These are phyloP conservation scores for Filobasidium floriforme DNA, from an alignment of 768 basidiomycete genomes.

Conservation along the genomic window DNA sequence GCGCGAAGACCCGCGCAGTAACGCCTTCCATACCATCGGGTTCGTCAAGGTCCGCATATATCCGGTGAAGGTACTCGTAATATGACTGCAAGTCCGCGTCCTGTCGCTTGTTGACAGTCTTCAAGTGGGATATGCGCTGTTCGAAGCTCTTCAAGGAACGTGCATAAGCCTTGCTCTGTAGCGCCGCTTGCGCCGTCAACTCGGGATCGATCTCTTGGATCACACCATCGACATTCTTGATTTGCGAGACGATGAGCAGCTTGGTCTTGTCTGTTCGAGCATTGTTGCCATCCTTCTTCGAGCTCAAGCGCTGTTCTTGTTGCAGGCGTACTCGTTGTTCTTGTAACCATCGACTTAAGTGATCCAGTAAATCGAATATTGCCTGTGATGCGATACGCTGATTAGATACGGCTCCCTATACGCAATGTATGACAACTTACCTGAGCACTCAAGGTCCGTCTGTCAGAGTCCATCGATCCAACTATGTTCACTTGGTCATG, in stretches of 20 bases:
- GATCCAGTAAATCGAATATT: conserved; percentile 89
- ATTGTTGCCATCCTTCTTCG: conserved; percentile 13
- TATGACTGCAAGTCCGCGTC: conserved; percentile 57
- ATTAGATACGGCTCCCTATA: not conserved
- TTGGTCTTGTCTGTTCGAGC: conserved; percentile 14
- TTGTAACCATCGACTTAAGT: conserved; percentile 82
- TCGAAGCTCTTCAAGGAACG: conserved; percentile 93
- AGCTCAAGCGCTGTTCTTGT: conserved; percentile 48
- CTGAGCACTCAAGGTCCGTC: conserved; percentile 87
- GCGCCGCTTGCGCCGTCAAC: conserved; percentile 85
- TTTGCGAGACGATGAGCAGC: conserved; percentile 48
- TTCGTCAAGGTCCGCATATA: conserved; percentile 91
- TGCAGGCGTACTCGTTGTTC: conserved; percentile 63
- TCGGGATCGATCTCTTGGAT: conserved; percentile 74
- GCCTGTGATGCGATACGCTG: conserved; percentile 51
- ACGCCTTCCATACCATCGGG: conserved; percentile 99
- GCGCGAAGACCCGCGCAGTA: conserved; percentile 76
- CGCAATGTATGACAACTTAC: conserved; percentile 47
- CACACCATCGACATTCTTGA: conserved; percentile 68
- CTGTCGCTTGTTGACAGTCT: conserved; percentile 32
- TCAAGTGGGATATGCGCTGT: conserved; percentile 60
- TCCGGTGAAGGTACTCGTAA: conserved; percentile 88
- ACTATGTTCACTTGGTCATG: conserved; percentile 66
- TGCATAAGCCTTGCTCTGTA: conserved; percentile 89
- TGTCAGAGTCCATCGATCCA: conserved; percentile 53